phyloP scores from a whole-genome alignment of 2,329 filamentous ascomycete genomes.

The Xylaria multiplex region DNA sequence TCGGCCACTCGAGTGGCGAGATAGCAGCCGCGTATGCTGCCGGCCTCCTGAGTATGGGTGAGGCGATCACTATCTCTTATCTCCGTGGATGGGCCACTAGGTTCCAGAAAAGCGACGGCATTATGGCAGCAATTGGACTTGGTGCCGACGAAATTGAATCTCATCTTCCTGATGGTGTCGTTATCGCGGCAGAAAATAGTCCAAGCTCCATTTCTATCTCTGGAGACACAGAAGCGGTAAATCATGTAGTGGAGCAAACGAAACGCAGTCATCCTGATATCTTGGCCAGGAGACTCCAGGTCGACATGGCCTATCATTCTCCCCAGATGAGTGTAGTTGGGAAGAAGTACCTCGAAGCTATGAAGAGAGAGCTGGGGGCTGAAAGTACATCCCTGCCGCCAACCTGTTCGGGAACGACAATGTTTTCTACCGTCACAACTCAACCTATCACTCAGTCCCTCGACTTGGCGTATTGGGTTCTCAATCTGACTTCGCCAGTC shows the following conservation, averaged over 20 bases:
- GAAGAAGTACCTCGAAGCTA: not conserved
- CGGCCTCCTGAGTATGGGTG: conserved; percentile 37
- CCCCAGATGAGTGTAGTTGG: conserved; percentile 13
- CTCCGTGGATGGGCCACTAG: conserved; percentile 38
- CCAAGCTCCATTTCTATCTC: conserved; percentile 5
- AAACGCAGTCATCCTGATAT: no score
- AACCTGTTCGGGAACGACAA: not conserved
- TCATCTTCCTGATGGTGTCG: no score
- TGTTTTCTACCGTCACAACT: conserved; percentile 48
- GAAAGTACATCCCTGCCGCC: not conserved
- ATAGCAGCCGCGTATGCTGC: conserved; percentile 57
- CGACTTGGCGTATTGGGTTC: conserved; percentile 42
- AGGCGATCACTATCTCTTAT: conserved; percentile 41
- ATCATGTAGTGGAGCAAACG: no score
- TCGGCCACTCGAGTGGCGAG: conserved; percentile 54
- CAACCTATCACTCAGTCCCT: conserved; percentile 39
- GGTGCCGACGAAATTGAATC: conserved; percentile 35
- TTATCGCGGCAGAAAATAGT: no score
- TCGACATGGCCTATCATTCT: conserved; percentile 25
- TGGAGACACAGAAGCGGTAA: conserved; percentile 3
- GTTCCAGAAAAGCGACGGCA: conserved; percentile 29
- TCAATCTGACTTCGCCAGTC: conserved; percentile 47
- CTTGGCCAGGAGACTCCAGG: not conserved
- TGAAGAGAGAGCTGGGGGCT: not conserved
- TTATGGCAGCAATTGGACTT: conserved; percentile 49